Conservation (phyloP, 495 filamentous ascomycete genomes). For the Tuber aestivum region DNA sequence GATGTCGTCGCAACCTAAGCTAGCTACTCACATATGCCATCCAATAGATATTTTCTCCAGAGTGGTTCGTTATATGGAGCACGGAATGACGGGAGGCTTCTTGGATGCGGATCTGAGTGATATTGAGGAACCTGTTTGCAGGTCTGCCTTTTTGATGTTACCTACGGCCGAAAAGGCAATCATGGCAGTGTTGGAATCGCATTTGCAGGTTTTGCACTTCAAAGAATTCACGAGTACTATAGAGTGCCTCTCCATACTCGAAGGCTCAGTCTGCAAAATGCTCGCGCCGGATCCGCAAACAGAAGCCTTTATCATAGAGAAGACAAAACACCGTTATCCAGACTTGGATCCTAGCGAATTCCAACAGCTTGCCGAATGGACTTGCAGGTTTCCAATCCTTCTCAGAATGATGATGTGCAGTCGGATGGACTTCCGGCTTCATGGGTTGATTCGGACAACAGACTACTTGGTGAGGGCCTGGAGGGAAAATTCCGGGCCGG, state of each 20-base stretch:
- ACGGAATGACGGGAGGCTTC: conserved; percentile 25
- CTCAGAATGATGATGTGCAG: conserved; percentile 38
- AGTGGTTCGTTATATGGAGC: conserved; percentile 30
- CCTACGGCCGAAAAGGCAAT: conserved; percentile 31
- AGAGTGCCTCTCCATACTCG: conserved; percentile 23
- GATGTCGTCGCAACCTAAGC: conserved; percentile 34
- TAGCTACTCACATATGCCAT: conserved; percentile 15
- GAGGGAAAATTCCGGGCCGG: conserved; percentile 33
- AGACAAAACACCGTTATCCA: conserved; percentile 27
- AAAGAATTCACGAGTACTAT: conserved; percentile 33
- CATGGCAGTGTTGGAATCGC: conserved; percentile 32
- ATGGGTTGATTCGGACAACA: conserved; percentile 33
- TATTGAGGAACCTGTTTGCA: conserved; percentile 23
- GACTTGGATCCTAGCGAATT: conserved; percentile 29
- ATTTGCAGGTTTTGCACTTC: conserved; percentile 36
- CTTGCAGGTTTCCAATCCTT: conserved; percentile 38
- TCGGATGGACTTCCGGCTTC: conserved; percentile 41
- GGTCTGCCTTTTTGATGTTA: conserved; percentile 20
- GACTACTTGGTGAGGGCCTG: conserved; percentile 35
- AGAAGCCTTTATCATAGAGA: conserved; percentile 25
- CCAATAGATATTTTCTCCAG: conserved; percentile 33
- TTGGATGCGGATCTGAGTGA: conserved; percentile 26
- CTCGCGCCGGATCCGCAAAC: conserved; percentile 21
- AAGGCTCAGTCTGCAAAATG: conserved; percentile 28
- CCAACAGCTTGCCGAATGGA: conserved; percentile 30